Evolutionary conservation across 2,329 filamentous ascomycete species (phyloP).

Genomic region (Epichloe typhina): DNA sequence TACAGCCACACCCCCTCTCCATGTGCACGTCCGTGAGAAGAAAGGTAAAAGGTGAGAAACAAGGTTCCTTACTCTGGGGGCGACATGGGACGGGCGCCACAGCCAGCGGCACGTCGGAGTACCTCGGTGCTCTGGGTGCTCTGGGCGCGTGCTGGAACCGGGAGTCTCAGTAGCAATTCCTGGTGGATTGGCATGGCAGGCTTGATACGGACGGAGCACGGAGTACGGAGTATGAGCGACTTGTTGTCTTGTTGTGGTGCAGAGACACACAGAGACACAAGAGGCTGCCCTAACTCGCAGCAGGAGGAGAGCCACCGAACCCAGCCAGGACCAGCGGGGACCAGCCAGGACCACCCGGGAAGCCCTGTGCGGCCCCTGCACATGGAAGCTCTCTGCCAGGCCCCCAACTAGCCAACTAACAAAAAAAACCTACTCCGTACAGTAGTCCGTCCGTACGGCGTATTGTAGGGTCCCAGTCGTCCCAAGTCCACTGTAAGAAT

Average conservation of each 20-base stretch:
- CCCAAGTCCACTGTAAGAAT: not conserved
- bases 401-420: too few species aligned
- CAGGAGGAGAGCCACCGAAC: not conserved
- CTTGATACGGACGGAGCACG: too few species aligned
- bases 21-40: not conserved
- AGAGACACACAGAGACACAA: not conserved
- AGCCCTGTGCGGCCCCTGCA: not conserved
- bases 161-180: not conserved
- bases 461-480: too few species aligned
- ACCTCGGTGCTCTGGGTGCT: not conserved
- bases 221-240: slow-evolving; percentile 1
- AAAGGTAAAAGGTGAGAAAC: not conserved
- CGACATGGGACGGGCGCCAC: not conserved
- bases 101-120: slow-evolving; percentile 1
- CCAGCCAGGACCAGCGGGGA: not conserved
- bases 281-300: too few species aligned
- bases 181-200: too few species aligned
- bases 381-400: too few species aligned
- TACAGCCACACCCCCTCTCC: not conserved
- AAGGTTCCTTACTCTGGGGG: not conserved
- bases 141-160: not conserved
- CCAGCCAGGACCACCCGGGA: not conserved
- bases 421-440: too few species aligned
- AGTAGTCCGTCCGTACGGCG: too few species aligned
- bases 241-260: not conserved